Evolutionary conservation across 148 eudicot genomes (phyloP), one percentile per base, ranked within the genome.

Genomic region (Cornus kousa): DNA sequence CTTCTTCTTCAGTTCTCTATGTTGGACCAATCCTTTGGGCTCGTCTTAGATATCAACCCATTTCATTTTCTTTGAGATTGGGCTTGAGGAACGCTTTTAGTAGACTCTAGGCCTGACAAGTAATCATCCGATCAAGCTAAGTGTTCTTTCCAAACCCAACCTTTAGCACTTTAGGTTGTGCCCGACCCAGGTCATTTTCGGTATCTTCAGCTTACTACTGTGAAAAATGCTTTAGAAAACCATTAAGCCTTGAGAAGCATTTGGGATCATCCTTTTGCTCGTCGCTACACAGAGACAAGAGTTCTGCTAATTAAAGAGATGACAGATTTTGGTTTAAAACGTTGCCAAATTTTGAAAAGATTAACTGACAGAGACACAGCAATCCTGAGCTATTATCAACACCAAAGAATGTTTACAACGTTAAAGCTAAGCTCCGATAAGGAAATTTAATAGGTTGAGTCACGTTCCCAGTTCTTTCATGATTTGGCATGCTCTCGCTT

Each of bases 331-430:
- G 78, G 93, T 74, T 83, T 90, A 37, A 92, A 90, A 74, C 97
- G 93, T 68, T 91, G 92, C 12, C 97, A 92, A 81, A 89, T 90
- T 73, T 81, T 90, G 53, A 90, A 92, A 71, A 87, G 84, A 73
- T 75, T 90, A 37, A 28, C 28, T 28, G 28, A 28, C 28, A 28
- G 28, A 92, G 86, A 64, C 88, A 90, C 79, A 90, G 79, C 46
- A 87, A 92, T 85, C 97, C 97, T 22, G 93, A 89, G 71, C 88
- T 90, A 72, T 74, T 82, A 73, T 92, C 92, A 53, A 90, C 97
- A 20, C 87, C 97, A n/a, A 92, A 86, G 78, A 92, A 92, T 75
- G 80, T 92, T 83, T 90, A 92, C 80, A 90, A 92, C 78, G 79
- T 92, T 74, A 92, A 88, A 80, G 86, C 97, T 39, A 92, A 87